Evolutionary conservation across 2,329 filamentous ascomycete genomes (phyloP).

Genomic region (Arthrobotrys iridis): DNA sequence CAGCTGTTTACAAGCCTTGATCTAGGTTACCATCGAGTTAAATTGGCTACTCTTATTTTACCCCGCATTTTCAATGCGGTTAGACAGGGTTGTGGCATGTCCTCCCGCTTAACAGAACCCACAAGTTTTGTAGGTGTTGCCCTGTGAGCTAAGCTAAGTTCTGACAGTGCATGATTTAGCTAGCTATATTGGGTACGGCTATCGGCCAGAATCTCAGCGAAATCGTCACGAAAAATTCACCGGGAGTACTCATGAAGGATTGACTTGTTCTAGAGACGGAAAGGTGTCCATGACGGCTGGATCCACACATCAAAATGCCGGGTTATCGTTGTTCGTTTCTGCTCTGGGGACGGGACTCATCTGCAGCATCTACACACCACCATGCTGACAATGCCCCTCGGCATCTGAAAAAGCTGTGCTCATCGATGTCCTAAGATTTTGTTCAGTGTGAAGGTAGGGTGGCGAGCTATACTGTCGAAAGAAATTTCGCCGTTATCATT

Average conservation of each 20-base stretch:
- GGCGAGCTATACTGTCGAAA: background rate
- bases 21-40: constrained; percentile 24
- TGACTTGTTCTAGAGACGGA: constrained; percentile 26
- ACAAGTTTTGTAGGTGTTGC: constrained; percentile 47
- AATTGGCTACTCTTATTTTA: constrained; percentile 24
- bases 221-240: constrained; percentile 37
- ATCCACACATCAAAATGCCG: constrained; percentile 19
- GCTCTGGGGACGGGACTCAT: constrained; percentile 31
- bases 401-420: constrained; percentile 34
- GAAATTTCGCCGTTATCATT: constrained; percentile 14
- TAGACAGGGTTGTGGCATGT: constrained; percentile 51
- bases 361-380: constrained; percentile 31
- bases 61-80: constrained; percentile 54
- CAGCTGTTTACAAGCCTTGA: background rate
- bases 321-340: constrained; percentile 25
- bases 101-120: constrained; percentile 51
- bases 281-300: constrained; percentile 36
- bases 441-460: constrained; percentile 12
- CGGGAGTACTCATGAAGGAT: constrained; percentile 3
- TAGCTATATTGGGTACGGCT: constrained; percentile 6
- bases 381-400: constrained; percentile 8
- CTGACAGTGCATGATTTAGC: constrained; percentile 15
- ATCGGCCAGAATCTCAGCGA: constrained; percentile 20
- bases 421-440: constrained; percentile 19
- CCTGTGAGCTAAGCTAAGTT: constrained; percentile 1